phyloP scores from a whole-genome alignment of 768 basidiomycete species.

The Pisolithus sp. region DNA sequence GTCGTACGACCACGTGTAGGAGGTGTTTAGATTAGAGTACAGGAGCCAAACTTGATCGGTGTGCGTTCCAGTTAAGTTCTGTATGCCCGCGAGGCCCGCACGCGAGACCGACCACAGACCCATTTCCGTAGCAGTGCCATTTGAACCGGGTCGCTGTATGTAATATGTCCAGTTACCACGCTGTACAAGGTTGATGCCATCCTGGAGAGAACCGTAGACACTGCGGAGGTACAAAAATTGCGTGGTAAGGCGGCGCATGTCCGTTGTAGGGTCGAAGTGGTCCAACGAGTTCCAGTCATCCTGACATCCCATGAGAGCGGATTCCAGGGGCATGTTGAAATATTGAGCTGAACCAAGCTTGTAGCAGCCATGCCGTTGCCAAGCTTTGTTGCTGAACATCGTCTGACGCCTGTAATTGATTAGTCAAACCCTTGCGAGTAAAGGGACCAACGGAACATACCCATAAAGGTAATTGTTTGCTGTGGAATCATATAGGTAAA shows the following conservation, averaged over 20 bases:
- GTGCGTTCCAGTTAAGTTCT: slow-evolving; percentile 54
- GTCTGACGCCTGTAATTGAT: slow-evolving; percentile 67
- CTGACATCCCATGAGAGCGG: slow-evolving; percentile 71
- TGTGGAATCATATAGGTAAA: slow-evolving; percentile 84
- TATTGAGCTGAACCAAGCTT: slow-evolving; percentile 85
- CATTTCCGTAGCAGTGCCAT: slow-evolving; percentile 73
- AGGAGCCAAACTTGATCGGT: slow-evolving; percentile 76
- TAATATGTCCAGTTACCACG: slow-evolving; percentile 79
- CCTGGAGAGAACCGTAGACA: slow-evolving; percentile 69
- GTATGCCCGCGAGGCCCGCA: slow-evolving; percentile 49
- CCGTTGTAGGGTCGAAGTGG: slow-evolving; percentile 88
- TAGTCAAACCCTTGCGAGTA: slow-evolving; percentile 1
- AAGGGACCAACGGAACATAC: slow-evolving; percentile 32
- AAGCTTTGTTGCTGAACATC: slow-evolving; percentile 78
- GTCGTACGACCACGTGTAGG: slow-evolving; percentile 54
- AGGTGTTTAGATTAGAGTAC: slow-evolving; percentile 79
- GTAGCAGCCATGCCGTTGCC: slow-evolving; percentile 94
- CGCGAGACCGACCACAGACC: slow-evolving; percentile 83
- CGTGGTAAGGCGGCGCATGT: slow-evolving; percentile 64
- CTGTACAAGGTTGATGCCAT: slow-evolving; percentile 81
- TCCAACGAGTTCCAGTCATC: slow-evolving; percentile 92
- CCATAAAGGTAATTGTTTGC: slow-evolving; percentile 90
- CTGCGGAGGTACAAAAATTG: slow-evolving; percentile 69
- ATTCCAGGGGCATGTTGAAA: slow-evolving; percentile 87
- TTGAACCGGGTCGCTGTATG: slow-evolving; percentile 81